Conservation (phyloP, 2,329 filamentous ascomycete species). For the Laburnicola sp. region DNA sequence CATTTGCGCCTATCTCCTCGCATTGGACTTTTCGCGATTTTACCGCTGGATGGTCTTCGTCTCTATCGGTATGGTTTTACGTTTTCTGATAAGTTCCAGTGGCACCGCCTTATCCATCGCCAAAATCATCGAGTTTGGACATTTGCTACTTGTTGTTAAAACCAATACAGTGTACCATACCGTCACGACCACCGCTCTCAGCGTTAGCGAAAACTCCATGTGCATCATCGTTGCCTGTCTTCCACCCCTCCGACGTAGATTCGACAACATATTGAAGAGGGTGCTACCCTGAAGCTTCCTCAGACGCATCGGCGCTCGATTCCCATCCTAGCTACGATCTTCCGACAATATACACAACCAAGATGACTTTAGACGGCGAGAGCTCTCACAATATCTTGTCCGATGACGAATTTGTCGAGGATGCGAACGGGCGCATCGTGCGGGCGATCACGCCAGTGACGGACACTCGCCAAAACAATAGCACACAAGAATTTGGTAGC, state of each 20-base stretch:
- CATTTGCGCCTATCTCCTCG: conserved; percentile 16
- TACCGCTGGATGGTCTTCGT: conserved; percentile 4
- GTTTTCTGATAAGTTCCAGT: neutral
- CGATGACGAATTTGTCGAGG: conserved; percentile 1
- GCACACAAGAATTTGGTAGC: neutral
- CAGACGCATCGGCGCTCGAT: neutral
- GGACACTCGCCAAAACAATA: neutral
- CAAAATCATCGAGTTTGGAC: conserved; percentile 7
- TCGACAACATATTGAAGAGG: conserved; percentile 4
- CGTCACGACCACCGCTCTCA: conserved; percentile 3
- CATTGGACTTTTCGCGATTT: conserved; percentile 8
- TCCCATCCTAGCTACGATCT: neutral
- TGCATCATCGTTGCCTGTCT: conserved; percentile 11
- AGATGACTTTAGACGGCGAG: neutral
- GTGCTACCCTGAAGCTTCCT: conserved; percentile 3
- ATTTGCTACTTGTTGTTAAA: neutral
- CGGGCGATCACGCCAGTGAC: no score
- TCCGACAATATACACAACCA: conserved; percentile 2
- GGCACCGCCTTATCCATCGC: conserved; percentile 8
- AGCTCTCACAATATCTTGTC: neutral
- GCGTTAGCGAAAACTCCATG: conserved; percentile 4
- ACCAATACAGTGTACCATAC: conserved; percentile 1
- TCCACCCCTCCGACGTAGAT: conserved; percentile 8
- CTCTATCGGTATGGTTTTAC: neutral
- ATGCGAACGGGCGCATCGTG: conserved; percentile 2